Base-by-base conservation (phyloP, 1,139 yeast species). In the Sugiyamaella xylanicola region DNA sequence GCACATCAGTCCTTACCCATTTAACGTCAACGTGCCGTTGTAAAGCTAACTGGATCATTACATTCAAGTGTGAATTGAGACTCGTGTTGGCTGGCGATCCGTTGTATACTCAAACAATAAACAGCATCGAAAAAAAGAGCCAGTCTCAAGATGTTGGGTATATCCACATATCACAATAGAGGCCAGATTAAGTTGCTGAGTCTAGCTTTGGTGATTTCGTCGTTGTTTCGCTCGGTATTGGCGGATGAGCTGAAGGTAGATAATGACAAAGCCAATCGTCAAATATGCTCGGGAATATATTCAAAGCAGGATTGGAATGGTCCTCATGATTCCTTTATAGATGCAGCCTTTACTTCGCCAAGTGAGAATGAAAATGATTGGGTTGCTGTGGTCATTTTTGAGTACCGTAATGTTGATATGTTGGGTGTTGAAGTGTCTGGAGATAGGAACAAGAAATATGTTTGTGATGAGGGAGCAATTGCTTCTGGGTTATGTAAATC, bases 261-360 rank as follows among this genome's bases (percentile, higher is more conserved):
- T 25, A 75, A 87, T 60, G 79, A 80, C 52, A 72, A 78, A 15
- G 69, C 71, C 7, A 65, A 71, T 50, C 77, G 86, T 19, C 95
- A 88, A 67, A 83, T 83, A 27, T 93, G 99, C 71, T 80, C 92
- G 9, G 99, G 99, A 41, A 84, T 93, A 82, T 93, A 92, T 72
- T 81, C 93, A 54, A 86, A 85, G 65, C 78, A 83, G 50, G 96
- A 92, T 68, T 89, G 96, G 93, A 87, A 90, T 50, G 98, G 98
- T 43, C 77, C 81, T n/a, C 55, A 55, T 7, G 72, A 72, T 54
- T 65, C 76, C 16, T 68, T 61, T 54, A 67, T 75, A 35, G 68
- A 69, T 8, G 74, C 86, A 52, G 75, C 76, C 45, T 71, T 87
- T 56, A 73, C 77, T 51, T 42, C 56, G 3, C 42, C 42, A 7